Conservation (phyloP, 2,329 filamentous ascomycete species). For the Paecilomyces sp. region DNA sequence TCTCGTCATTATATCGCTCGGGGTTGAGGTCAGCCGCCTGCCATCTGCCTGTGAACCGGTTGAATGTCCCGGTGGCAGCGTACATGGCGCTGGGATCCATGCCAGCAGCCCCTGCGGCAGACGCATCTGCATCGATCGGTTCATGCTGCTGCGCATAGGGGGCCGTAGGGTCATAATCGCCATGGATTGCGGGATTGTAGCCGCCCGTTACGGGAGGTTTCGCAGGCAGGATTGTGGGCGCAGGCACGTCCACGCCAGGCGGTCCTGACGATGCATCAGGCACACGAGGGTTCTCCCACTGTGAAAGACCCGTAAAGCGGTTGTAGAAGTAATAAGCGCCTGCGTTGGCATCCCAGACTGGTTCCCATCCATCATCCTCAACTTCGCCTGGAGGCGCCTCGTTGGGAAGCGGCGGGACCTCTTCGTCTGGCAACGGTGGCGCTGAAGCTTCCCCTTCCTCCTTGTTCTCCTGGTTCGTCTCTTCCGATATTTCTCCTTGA, state of each 20-base stretch:
- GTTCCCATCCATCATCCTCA: constrained; percentile 68
- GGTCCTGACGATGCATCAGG: constrained; percentile 36
- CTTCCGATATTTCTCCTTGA: constrained; percentile 3
- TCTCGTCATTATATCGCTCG: constrained; percentile 76
- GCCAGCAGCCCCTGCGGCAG: constrained; percentile 20
- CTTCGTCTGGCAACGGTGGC: constrained; percentile 35
- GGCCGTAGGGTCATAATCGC: constrained; percentile 92
- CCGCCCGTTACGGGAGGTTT: constrained; percentile 53
- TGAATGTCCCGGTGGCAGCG: constrained; percentile 69
- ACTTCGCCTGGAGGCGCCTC: constrained; percentile 41
- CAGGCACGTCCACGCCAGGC: constrained; percentile 19
- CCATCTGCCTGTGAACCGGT: constrained; percentile 81
- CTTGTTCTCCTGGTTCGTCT: constrained; percentile 5
- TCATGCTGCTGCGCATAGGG: constrained; percentile 69
- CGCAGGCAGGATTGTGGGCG: constrained; percentile 23
- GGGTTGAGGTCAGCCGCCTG: constrained; percentile 61
- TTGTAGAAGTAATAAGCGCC: constrained; percentile 81
- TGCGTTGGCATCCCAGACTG: constrained; percentile 63
- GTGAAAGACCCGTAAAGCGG: constrained; percentile 63
- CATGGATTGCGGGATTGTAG: constrained; percentile 94
- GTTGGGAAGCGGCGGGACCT: constrained; percentile 43
- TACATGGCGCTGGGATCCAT: constrained; percentile 49
- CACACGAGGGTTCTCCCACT: constrained; percentile 83
- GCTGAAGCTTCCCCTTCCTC: constrained; percentile 15
- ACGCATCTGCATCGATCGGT: constrained; percentile 26